These are phyloP conservation scores for Candida jianshihensis DNA, from an alignment of 805 yeast species.

Conservation along the genomic window DNA sequence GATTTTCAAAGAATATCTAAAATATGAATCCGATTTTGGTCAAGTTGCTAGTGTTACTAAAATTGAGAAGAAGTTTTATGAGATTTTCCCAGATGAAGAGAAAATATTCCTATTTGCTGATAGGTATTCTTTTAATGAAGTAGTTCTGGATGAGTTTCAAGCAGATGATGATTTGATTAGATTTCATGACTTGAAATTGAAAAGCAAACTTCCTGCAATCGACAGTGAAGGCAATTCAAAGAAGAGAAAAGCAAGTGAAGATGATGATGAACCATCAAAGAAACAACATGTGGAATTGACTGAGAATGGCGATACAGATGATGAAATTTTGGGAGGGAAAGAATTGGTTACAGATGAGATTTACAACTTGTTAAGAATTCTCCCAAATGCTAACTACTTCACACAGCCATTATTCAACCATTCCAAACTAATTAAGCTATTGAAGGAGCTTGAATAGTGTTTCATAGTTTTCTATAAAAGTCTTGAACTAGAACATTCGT, in stretches of 20 bases:
- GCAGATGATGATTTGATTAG: slow-evolving; percentile 19
- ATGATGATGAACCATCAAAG: not conserved
- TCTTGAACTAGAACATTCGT: too few relatives aligned
- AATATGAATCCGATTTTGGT: slow-evolving; percentile 64
- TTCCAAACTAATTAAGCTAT: slow-evolving; percentile 31
- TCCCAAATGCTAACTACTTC: slow-evolving; percentile 52
- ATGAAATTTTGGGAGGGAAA: slow-evolving; percentile 4
- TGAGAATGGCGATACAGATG: too few relatives aligned
- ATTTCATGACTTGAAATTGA: slow-evolving; percentile 19
- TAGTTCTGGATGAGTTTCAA: slow-evolving; percentile 5
- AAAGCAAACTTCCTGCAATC: not conserved
- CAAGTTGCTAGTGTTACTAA: slow-evolving; percentile 60
- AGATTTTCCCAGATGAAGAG: slow-evolving; percentile 56
- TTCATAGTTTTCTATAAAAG: too few relatives aligned
- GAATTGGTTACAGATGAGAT: slow-evolving; percentile 32
- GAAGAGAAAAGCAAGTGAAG: not conserved
- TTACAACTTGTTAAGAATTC: slow-evolving; percentile 43
- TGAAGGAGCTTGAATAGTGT: slow-evolving; percentile 3
- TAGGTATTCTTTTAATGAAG: slow-evolving; percentile 27
- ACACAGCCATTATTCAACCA: slow-evolving; percentile 47
- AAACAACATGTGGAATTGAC: too few relatives aligned
- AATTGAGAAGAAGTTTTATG: slow-evolving; percentile 60
- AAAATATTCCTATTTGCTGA: slow-evolving; percentile 29
- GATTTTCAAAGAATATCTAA: slow-evolving; percentile 52
- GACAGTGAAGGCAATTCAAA: not conserved